These are phyloP conservation scores for Zygoascus sp. DNA, from an alignment of 1,139 yeast species.

Conservation along the genomic window DNA sequence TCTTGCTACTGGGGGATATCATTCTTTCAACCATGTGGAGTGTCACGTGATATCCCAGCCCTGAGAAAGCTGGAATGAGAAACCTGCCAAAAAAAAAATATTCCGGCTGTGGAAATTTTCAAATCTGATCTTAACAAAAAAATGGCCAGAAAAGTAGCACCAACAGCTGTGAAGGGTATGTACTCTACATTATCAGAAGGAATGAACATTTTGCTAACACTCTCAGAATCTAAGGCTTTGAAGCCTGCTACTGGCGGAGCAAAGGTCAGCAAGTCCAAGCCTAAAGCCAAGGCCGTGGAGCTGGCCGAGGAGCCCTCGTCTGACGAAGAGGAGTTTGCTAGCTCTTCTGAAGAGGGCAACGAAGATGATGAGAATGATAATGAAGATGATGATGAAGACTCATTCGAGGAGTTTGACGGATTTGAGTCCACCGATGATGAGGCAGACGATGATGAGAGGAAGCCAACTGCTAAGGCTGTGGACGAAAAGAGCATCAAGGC, in stretches of 20 bases:
- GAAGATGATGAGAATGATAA: slow-evolving; percentile 21
- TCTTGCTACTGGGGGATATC: no score
- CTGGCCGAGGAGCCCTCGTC: slow-evolving; percentile 31
- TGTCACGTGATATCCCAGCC: neutral
- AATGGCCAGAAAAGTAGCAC: slow-evolving; percentile 10
- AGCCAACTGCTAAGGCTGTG: slow-evolving; percentile 5
- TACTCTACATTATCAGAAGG: neutral
- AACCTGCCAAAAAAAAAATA: no score
- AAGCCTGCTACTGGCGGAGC: slow-evolving; percentile 4
- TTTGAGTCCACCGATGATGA: slow-evolving; percentile 33
- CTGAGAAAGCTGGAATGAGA: neutral
- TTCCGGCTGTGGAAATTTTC: neutral
- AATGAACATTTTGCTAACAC: neutral
- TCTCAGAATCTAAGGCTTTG: slow-evolving; percentile 3
- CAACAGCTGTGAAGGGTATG: slow-evolving; percentile 7
- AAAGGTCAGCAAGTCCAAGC: slow-evolving; percentile 9
- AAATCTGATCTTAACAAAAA: neutral
- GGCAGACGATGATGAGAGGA: slow-evolving; percentile 22
- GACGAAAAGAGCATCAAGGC: slow-evolving; percentile 26
- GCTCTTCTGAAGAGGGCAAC: slow-evolving; percentile 16
- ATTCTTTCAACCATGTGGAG: no score
- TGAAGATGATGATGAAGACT: slow-evolving; percentile 27
- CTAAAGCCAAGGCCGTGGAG: neutral
- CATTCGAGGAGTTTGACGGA: slow-evolving; percentile 26
- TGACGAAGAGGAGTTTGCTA: slow-evolving; percentile 32